Evolutionary conservation across 2,329 filamentous ascomycete species (phyloP), one percentile per base, ranked within the genome.

Genomic region (Cercospora zeae-maydis): DNA sequence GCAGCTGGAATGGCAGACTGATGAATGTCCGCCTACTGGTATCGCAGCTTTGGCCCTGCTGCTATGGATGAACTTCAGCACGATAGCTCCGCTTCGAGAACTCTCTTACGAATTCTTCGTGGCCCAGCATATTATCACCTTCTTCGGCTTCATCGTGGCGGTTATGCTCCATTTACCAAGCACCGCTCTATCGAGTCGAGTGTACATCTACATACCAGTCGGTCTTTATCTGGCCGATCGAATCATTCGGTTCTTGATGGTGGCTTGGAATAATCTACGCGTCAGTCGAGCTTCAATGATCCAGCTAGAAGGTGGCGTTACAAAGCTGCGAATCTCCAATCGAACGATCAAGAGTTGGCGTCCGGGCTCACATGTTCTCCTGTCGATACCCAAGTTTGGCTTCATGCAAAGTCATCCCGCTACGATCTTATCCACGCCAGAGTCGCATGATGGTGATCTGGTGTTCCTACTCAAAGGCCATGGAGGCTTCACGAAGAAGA

Each of bases 61-160:
- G 19, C 66, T 73, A 1, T 73, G 71, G 71, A 71, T 72, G 63
- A 72, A 72, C 39, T 39, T 73, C 7, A 72, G 64, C 58, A 72
- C 71, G 2, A 33, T 72, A 3, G 65, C 70, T 8, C 70, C 71
- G 3, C 24, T 72, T 9, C 62, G 71, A n/a, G 62, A 64, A 30
- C 64, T 67, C 21, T 69, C 63, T 6, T 72, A 72, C 34, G 70
- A 73, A 58, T 69, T 73, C 59, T 74, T 75, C 61, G 65, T 77
- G 45, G 61, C 74, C 30, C 67, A 77, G 58, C 73, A 78, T 61
- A 70, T 79, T 36, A 64, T 78, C 57, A 75, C 75, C 11, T 77
- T 76, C 65, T 66, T 79, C 61, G 72, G 73, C 14, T 72, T 78
- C 62, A 72, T 77, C 37, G 67, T 75, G 24, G 70, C 75, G 3